These are phyloP conservation scores for Saccharomyces pastorianus DNA, from an alignment of 1,139 yeast species.

Conservation along the genomic window DNA sequence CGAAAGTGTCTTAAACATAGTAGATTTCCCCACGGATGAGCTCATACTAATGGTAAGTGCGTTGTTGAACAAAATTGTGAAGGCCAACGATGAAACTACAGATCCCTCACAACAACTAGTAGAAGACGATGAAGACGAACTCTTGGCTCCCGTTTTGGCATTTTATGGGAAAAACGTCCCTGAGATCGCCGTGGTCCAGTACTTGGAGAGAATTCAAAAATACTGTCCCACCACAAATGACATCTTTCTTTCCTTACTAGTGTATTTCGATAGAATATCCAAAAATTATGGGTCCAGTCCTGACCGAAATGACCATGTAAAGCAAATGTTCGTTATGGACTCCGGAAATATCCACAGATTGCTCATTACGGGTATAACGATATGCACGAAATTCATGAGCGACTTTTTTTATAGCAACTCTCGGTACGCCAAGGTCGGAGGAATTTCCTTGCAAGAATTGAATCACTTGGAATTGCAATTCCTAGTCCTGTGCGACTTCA, in stretches of 20 bases:
- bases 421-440: constrained; percentile 96
- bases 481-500: constrained; percentile 73
- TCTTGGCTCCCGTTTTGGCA: no score
- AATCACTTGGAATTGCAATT: constrained; percentile 90
- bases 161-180: constrained; percentile 53
- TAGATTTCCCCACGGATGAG: no score
- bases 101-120: no score
- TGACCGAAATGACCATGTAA: background rate
- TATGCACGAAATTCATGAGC: constrained; percentile 87
- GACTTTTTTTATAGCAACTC: constrained; percentile 94
- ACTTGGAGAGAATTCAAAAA: constrained; percentile 79
- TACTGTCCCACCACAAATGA: constrained; percentile 98
- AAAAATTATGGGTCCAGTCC: constrained; percentile 55
- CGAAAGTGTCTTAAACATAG: no score
- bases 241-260: constrained; percentile 80
- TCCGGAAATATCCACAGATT: constrained; percentile 90
- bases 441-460: constrained; percentile 86
- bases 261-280: constrained; percentile 90
- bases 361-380: constrained; percentile 91
- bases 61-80: no score
- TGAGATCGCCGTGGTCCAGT: constrained; percentile 83
- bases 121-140: no score
- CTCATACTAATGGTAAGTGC: no score
- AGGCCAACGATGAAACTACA: no score
- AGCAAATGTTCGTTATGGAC: constrained; percentile 84